These are phyloP conservation scores for Apiospora arundinis DNA, from an alignment of 2,329 filamentous ascomycete species.

Conservation along the genomic window DNA sequence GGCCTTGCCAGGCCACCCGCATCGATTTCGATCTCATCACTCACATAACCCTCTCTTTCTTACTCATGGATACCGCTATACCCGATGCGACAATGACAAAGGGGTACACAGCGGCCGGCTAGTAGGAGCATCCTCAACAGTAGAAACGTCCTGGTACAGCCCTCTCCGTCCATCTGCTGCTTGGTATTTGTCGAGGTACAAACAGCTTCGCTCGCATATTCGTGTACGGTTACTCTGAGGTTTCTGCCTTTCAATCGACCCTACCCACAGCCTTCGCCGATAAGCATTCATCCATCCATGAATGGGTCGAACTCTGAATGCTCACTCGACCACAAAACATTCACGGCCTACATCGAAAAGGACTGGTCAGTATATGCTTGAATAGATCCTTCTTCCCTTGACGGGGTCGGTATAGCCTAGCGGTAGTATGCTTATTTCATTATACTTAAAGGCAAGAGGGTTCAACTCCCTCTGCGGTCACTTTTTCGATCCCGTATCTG, in stretches of 20 bases:
- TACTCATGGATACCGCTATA: no score
- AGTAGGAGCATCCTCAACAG: not conserved
- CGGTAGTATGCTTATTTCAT: not conserved
- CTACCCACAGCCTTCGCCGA: not conserved
- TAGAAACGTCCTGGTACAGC: not conserved
- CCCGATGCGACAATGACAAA: no score
- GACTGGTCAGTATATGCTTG: not conserved
- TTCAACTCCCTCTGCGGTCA: not conserved
- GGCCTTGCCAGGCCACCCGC: no score
- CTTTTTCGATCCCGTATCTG: not conserved
- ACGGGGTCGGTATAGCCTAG: slow-evolving; percentile 1
- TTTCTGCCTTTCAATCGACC: not conserved
- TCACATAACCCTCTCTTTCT: no score
- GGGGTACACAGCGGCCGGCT: no score
- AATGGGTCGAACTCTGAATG: not conserved
- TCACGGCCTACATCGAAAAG: not conserved
- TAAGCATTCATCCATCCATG: not conserved
- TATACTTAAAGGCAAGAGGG: slow-evolving; percentile 1
- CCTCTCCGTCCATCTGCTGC: no score
- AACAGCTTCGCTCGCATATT: no score
- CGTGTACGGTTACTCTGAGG: no score
- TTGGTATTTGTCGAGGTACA: no score
- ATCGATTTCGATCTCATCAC: no score
- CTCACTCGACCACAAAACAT: not conserved
- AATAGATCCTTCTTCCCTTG: not conserved